Base-by-base conservation (phyloP, 768 basidiomycete genomes). In the Cystobasidiopsis lactophilus region DNA sequence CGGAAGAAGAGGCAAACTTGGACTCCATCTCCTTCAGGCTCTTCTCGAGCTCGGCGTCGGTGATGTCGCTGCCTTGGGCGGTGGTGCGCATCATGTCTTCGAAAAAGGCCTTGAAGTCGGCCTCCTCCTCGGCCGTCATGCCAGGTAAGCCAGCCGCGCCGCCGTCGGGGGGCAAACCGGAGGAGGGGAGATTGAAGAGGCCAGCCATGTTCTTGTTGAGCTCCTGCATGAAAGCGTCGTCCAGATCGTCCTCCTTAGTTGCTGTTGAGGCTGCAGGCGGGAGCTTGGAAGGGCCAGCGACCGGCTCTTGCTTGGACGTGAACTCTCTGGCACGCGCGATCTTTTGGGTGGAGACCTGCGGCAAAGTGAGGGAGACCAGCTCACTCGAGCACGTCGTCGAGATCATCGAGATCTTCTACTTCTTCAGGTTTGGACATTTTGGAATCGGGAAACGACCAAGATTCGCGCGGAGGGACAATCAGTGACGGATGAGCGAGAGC, bases 221-320 rank as follows among this genome's bases (percentile, higher is more conserved):
- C 9, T 54, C 50, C 13, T 58, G 53, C 30, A 57, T 55, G 40
- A 58, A 51, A 9, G 57, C 41, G 3, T 53, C 33, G 35, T 56
- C 50, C 53, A 63, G 57, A 38, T 59, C 55, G 29, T 59, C 58
- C 38, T 61, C 52, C 18, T 59, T 54, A 30, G 18, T 10, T 18
- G 9, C 23, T 35, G 47, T 31, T 54, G 26, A n/a, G 23, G 26
- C 21, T 31, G 38, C 26, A 11, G 21, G 54, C 41, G 5, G 41
- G 24, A 31, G 50, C 43, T 21, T 44, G 23, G 51, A 51, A 45
- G 27, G 46, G n/a, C n/a, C 24, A 9, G 46, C 9, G 29, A 26
- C 19, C 29, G 46, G 46, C 19, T 16, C 46, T 21, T 16, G 46
- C 11, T 30, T 23, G 11, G 46, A 24, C n/a, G n/a, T n/a, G n/a